Base-by-base conservation (phyloP, 257 asterid genomes). In the Solanum tacnaense region DNA sequence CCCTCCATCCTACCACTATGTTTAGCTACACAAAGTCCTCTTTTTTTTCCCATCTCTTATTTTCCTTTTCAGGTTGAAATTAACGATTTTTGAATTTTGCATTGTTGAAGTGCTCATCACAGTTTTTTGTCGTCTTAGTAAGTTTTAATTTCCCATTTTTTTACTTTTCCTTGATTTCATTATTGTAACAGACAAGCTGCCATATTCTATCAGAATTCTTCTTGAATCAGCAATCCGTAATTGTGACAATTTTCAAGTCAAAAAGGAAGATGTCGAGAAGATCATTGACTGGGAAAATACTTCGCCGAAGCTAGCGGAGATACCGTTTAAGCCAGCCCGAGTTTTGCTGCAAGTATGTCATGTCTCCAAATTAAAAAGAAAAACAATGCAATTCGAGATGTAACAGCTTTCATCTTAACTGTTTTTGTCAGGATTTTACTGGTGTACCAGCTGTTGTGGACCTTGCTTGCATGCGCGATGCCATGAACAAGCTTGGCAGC, bases 381-480 rank as follows among this genome's bases (percentile, higher is more conserved):
- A 38, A 73, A 44, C 32, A 49, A 9, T 46, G 27, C 27, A 46
- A 81, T 49, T 81, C 6, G 41, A 46, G 70, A 29, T 49, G 41
- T 49, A 49, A 52, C 70, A 81, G 41, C 68, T 49, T 29, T 4
- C 67, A 49, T 81, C 85, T 49, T 81, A 9, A 81, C 85, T 88
- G 56, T 71, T 85, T 68, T 82, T 90, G 87, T 32, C 91, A 96
- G 99, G 99, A 96, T 90, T 96, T 96, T 89, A 96, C 98, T 83
- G 99, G 99, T 86, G 98, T 96, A 34, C 99, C 99, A 49, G 96
- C 95, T 87, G 98, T 96, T 85, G 99, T 96, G 44, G 98, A 96
- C 92, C 93, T 96, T 25, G 98, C 99, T 86, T 95, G 97, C 90
- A 96, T 96, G 98, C 98, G 99, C 39, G 98, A 96, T 95, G 99